Evolutionary conservation across 2,329 filamentous ascomycete genomes (phyloP).

Genomic region (Epichloe baconii): DNA sequence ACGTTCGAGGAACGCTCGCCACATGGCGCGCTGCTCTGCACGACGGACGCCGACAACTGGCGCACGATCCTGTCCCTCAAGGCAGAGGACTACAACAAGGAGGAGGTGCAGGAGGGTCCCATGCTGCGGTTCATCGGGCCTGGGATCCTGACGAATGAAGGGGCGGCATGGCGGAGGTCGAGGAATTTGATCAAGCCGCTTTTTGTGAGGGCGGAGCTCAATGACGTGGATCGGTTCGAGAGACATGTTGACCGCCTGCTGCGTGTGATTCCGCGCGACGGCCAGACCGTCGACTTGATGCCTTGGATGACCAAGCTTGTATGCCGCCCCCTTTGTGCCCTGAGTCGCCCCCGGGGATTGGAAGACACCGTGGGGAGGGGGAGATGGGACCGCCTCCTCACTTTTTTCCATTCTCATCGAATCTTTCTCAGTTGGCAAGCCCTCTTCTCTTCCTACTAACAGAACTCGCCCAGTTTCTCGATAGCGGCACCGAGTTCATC

Average conservation of each 20-base stretch:
- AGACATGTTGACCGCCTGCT: conserved; percentile 2
- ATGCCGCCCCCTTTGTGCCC: neutral
- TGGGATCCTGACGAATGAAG: conserved; percentile 2
- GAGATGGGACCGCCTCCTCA: too few relatives aligned
- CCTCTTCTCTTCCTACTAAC: neutral
- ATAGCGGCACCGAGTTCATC: conserved; percentile 2
- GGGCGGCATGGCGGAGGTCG: neutral
- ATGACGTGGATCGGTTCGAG: neutral
- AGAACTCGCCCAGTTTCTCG: neutral
- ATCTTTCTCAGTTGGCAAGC: neutral
- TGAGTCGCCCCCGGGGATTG: too few relatives aligned
- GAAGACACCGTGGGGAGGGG: too few relatives aligned
- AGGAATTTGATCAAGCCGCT: conserved; percentile 1
- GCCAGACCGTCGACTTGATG: neutral
- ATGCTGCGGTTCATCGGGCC: neutral
- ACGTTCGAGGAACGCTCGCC: conserved; percentile 4
- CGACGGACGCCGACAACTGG: conserved; percentile 1
- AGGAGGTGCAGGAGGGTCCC: neutral
- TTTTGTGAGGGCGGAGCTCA: conserved; percentile 1
- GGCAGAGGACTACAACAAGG: conserved; percentile 1
- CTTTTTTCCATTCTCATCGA: neutral
- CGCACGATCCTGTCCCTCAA: neutral
- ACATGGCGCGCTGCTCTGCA: neutral
- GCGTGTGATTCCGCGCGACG: neutral
- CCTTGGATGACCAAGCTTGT: conserved; percentile 1